phyloP scores from a whole-genome alignment of 257 asterid species.

The Echites panduratus region DNA sequence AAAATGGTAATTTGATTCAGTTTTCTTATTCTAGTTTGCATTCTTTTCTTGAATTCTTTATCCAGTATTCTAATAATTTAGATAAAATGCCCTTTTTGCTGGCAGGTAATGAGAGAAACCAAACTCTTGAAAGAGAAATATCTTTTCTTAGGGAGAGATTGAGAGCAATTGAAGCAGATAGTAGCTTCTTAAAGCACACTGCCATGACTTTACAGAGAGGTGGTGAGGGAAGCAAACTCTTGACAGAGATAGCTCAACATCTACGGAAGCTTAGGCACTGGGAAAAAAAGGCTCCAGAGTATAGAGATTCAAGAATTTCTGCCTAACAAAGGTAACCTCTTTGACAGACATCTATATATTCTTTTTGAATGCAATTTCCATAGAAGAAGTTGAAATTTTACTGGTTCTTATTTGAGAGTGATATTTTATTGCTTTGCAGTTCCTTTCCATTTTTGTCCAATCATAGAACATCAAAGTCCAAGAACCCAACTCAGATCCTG shows the following conservation, averaged over 20 bases:
- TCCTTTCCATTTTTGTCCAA: not conserved
- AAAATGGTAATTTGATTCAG: slow-evolving; percentile 29
- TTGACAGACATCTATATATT: not conserved
- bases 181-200: slow-evolving; percentile 76
- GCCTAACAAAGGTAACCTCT: slow-evolving; percentile 5
- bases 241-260: slow-evolving; percentile 79
- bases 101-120: slow-evolving; percentile 32
- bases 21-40: not conserved
- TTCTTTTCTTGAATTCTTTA: not conserved
- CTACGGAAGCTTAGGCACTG: slow-evolving; percentile 47
- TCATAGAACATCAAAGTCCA: not conserved
- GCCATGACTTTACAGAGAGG: slow-evolving; percentile 71
- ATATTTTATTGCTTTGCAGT: not conserved
- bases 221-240: slow-evolving; percentile 60
- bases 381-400: not conserved
- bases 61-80: not conserved
- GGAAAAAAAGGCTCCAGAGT: slow-evolving; percentile 9
- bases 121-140: slow-evolving; percentile 51
- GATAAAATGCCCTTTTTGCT: not conserved
- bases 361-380: not conserved
- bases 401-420: not conserved
- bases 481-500: not conserved
- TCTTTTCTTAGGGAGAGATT: slow-evolving; percentile 54
- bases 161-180: slow-evolving; percentile 78
- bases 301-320: slow-evolving; percentile 6